These are phyloP conservation scores for Mycena floridula DNA, from an alignment of 768 basidiomycete genomes.

Conservation along the genomic window DNA sequence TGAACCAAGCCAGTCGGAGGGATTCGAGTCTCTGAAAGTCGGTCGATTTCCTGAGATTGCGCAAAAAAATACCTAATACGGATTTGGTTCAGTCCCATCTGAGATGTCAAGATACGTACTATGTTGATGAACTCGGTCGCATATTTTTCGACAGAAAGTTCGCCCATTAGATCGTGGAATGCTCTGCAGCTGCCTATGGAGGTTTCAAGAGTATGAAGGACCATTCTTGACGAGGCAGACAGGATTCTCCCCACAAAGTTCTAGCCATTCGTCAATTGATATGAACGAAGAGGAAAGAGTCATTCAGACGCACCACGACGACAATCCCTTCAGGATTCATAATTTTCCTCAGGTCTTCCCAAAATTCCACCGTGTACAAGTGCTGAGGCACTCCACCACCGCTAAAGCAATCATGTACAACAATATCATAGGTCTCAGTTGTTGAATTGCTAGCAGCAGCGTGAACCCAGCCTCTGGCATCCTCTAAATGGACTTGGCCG, in stretches of 20 bases:
- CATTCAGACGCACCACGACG: conserved; percentile 57
- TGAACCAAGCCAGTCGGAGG: conserved; percentile 65
- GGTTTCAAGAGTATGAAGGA: conserved; percentile 62
- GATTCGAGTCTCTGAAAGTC: conserved; percentile 48
- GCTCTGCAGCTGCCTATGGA: conserved; percentile 77
- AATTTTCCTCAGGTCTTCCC: conserved; percentile 58
- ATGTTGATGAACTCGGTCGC: conserved; percentile 62
- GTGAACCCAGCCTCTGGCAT: conserved; percentile 68
- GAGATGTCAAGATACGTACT: conserved; percentile 33
- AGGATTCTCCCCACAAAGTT: conserved; percentile 77
- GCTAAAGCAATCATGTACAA: conserved; percentile 91
- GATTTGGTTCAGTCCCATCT: not conserved
- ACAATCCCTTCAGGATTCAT: conserved; percentile 70
- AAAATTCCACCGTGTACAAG: conserved; percentile 82
- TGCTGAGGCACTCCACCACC: conserved; percentile 88
- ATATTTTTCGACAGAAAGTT: conserved; percentile 39
- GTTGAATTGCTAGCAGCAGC: conserved; percentile 18
- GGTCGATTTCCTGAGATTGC: conserved; percentile 47
- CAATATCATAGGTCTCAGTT: conserved; percentile 50
- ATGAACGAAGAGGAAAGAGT: too few species aligned
- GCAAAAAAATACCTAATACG: conserved; percentile 75
- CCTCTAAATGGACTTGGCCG: conserved; percentile 62
- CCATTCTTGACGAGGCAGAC: conserved; percentile 56
- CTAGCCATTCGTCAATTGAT: too few species aligned
- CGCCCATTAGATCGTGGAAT: conserved; percentile 65